These are phyloP conservation scores for Ceratocystis huliohia DNA, from an alignment of 2,329 filamentous ascomycete species.

Conservation along the genomic window DNA sequence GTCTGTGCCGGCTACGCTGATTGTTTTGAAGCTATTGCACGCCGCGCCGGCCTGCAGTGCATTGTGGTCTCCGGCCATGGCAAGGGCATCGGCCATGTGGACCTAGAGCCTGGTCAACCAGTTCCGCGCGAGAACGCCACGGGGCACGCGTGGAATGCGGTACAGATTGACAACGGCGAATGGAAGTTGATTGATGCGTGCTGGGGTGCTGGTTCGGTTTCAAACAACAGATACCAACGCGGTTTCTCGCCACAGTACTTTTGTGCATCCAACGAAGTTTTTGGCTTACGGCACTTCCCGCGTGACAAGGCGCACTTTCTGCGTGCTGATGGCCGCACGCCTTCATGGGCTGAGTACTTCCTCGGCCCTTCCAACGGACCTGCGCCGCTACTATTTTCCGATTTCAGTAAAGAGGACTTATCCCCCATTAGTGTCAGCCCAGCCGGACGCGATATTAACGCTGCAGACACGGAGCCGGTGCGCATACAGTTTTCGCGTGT, in stretches of 20 bases:
- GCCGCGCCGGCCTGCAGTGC: slow-evolving; percentile 65
- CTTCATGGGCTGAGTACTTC: slow-evolving; percentile 74
- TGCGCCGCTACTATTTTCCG: slow-evolving; percentile 36
- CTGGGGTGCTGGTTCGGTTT: slow-evolving; percentile 75
- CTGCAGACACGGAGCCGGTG: slow-evolving; percentile 44
- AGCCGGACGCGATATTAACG: slow-evolving; percentile 39
- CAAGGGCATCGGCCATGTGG: slow-evolving; percentile 66
- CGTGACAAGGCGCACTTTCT: slow-evolving; percentile 55
- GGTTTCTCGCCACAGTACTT: slow-evolving; percentile 54
- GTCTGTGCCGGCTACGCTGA: slow-evolving; percentile 89
- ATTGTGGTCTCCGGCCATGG: slow-evolving; percentile 65
- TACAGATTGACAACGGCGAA: slow-evolving; percentile 68
- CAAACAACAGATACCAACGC: slow-evolving; percentile 47
- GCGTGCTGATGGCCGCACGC: slow-evolving; percentile 53
- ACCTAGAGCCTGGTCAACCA: slow-evolving; percentile 49
- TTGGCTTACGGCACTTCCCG: slow-evolving; percentile 72
- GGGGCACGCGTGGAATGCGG: slow-evolving; percentile 86
- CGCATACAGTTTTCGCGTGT: slow-evolving; percentile 70
- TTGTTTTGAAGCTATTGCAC: slow-evolving; percentile 66
- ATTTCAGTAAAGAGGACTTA: slow-evolving; percentile 39
- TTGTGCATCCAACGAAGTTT: slow-evolving; percentile 58
- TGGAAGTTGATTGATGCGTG: slow-evolving; percentile 91
- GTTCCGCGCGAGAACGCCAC: slow-evolving; percentile 50
- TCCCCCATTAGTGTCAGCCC: slow-evolving; percentile 48
- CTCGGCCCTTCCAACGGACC: slow-evolving; percentile 44